phyloP scores from a whole-genome alignment of 148 eudicot genomes.

The Vaccinium macrocarpon region DNA sequence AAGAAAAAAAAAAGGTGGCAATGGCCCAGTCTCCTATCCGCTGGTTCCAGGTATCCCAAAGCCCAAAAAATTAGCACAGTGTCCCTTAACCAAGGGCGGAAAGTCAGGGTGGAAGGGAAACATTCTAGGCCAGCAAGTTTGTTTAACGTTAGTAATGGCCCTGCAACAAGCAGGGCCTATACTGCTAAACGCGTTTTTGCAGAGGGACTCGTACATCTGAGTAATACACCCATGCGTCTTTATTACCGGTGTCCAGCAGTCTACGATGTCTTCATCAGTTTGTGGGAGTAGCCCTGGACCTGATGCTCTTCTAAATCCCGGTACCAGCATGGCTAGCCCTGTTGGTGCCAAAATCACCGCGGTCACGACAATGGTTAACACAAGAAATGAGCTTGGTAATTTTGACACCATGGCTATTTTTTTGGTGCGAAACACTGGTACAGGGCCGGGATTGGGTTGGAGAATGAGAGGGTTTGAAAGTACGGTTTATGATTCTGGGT shows the following conservation, averaged over 20 bases:
- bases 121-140: constrained; percentile 7
- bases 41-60: not conserved
- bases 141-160: not conserved
- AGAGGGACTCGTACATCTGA: not conserved
- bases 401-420: not conserved
- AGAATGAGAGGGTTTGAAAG: not conserved
- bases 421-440: not conserved
- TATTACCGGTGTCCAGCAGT: not conserved
- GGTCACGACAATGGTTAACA: not conserved
- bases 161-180: not conserved
- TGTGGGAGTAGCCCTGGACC: not conserved
- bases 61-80: not conserved
- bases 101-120: constrained; percentile 8
- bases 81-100: not conserved
- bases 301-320: not conserved
- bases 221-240: not conserved
- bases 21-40: not conserved
- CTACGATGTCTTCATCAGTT: not conserved
- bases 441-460: not conserved
- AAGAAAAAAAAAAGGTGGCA: not conserved
- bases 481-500: not conserved
- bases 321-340: not conserved
- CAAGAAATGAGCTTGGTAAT: not conserved
- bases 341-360: not conserved
- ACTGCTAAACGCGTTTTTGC: not conserved